phyloP scores from a whole-genome alignment of 2,329 filamentous ascomycete genomes.

The Periconia macrospinosa region DNA sequence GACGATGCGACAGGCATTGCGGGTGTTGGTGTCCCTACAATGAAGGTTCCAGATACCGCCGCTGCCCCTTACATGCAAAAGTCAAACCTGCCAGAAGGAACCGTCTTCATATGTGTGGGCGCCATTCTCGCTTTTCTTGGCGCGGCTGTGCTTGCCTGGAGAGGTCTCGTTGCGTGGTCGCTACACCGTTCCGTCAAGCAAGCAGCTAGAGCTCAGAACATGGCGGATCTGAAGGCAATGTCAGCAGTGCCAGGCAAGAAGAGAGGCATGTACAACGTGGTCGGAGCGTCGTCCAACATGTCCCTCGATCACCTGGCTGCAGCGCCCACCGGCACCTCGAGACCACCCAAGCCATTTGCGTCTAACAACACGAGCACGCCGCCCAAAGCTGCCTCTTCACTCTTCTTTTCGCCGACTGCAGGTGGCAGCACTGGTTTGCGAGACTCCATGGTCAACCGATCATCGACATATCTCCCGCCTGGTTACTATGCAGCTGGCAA shows the following conservation, averaged over 20 bases:
- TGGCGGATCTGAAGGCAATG: conserved; percentile 69
- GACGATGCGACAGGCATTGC: conserved; percentile 57
- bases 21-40: conserved; percentile 64
- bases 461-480: conserved; percentile 81
- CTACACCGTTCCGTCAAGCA: conserved; percentile 88
- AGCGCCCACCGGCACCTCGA: conserved; percentile 37
- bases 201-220: conserved; percentile 74
- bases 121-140: conserved; percentile 83
- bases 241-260: conserved; percentile 46
- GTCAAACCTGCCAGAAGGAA: conserved; percentile 83
- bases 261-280: conserved; percentile 47
- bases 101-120: conserved; percentile 93
- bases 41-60: conserved; percentile 78
- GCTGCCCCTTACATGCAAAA: conserved; percentile 91
- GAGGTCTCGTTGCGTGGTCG: conserved; percentile 82
- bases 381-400: conserved; percentile 50
- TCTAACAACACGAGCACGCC: conserved; percentile 23
- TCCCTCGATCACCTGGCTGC: conserved; percentile 56
- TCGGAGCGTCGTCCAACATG: conserved; percentile 55
- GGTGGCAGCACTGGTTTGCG: conserved; percentile 55
- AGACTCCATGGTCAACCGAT: conserved; percentile 58
- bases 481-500: conserved; percentile 83
- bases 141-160: conserved; percentile 83
- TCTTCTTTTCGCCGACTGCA: conserved; percentile 96
- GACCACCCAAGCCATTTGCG: conserved; percentile 32